Conservation (phyloP, 495 filamentous ascomycete species). For the Hypoxylon rickii region DNA sequence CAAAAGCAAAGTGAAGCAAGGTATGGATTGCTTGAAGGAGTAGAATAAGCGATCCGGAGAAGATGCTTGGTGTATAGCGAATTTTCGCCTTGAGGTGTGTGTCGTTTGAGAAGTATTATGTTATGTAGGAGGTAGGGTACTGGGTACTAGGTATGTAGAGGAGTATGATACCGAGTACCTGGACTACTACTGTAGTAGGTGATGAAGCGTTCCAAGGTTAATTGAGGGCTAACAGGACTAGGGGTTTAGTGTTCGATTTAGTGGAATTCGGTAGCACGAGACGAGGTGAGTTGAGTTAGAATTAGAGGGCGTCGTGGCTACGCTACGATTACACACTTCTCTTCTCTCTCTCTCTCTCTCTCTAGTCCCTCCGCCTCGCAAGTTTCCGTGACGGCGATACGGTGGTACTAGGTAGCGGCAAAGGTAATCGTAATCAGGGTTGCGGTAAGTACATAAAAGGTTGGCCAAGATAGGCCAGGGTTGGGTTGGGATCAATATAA, state of each 20-base stretch:
- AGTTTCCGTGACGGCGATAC: slow-evolving; percentile 28
- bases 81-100: slow-evolving; percentile 11
- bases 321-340: slow-evolving; percentile 27
- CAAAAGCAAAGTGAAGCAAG: slow-evolving; percentile 4
- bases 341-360: no score
- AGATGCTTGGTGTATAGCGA: neutral
- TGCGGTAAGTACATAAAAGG: slow-evolving; percentile 28
- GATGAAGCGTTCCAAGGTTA: no score
- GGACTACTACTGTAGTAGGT: no score
- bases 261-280: no score
- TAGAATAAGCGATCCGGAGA: neutral
- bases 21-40: neutral
- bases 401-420: slow-evolving; percentile 31
- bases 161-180: no score
- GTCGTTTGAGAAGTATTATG: neutral
- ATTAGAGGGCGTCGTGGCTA: no score
- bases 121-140: slow-evolving; percentile 19
- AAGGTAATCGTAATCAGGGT: slow-evolving; percentile 20
- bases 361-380: slow-evolving; percentile 23
- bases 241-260: no score
- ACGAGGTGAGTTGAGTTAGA: no score
- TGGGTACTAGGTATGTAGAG: slow-evolving; percentile 18
- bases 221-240: no score
- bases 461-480: no score
- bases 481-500: no score